Evolutionary conservation across 345 rosid genomes (phyloP), one percentile per base, ranked within the genome.

Genomic region (Raphanus sativus): DNA sequence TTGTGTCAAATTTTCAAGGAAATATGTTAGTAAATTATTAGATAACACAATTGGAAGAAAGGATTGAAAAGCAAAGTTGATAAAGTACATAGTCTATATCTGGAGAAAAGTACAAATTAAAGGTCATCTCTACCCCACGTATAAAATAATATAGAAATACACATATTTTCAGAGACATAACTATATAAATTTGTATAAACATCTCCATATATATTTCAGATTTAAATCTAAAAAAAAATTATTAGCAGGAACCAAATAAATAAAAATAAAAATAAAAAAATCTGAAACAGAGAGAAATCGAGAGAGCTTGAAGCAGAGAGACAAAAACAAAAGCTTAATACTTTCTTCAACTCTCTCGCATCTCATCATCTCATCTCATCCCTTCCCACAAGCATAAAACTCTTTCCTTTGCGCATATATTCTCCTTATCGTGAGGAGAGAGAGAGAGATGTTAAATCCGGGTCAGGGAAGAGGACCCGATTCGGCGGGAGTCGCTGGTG

Each of bases 301-400:
- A 50, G 55, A 33, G 52, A 87, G 84, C 81, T 86, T 86, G 70
- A 81, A 83, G 84, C 71, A 69, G 55, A 50, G 52, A 9, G 50
- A 42, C 2, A 45, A 1, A 52, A 8, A 52, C 25, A 52, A 52
- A 52, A 52, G 59, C 59, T 50, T 52, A 16, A 52, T 50, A 50
- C 55, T 50, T 50, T 50, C 55, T 81, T 75, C 82, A 80, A 65
- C 75, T 76, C 78, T 84, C 83, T 72, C 21, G 21, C 67, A 77
- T 87, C 83, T 76, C 82, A 68, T 45, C 79, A 36, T 75, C 59
- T 21, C 21, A 26, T 2, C 65, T 21, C 21, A 21, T 21, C 21
- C 61, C 66, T 28, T 28, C 30, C 61, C 12, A 63, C 45, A 74
- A 55, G 29, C 48, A 38, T 54, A 69, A 33, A 69, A 40, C 54